Percentiles rank a stretch among this genome's conserved stretches.
Conservation (phyloP, 805 yeast species). For the Ogataea haglerorum region DNA sequence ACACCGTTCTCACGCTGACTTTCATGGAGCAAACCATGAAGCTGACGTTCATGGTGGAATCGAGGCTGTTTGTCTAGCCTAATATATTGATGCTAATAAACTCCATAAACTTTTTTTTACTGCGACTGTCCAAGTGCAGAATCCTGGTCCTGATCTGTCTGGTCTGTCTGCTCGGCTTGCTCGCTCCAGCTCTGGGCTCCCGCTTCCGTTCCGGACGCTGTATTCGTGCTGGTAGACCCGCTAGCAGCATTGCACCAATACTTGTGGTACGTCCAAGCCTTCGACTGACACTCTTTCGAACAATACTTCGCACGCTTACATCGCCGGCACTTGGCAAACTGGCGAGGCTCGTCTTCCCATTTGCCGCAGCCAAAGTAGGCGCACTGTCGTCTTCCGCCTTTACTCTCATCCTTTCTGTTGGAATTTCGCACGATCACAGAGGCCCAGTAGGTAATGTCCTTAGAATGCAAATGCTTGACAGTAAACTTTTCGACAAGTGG, state of each 20-base stretch:
- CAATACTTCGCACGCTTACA: constrained; percentile 96
- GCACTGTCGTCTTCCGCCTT: constrained; percentile 92
- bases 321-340: constrained; percentile 91
- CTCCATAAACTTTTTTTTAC: not conserved
- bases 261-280: constrained; percentile 90
- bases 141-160: constrained; percentile 4
- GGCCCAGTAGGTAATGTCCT: constrained; percentile 92
- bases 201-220: constrained; percentile 9
- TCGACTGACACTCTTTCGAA: constrained; percentile 84
- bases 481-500: constrained; percentile 93
- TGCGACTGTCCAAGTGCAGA: not conserved
- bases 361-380: constrained; percentile 89
- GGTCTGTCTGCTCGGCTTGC: constrained; percentile 2
- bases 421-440: constrained; percentile 97
- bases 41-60: constrained; percentile 43
- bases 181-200: constrained; percentile 2
- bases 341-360: constrained; percentile 89
- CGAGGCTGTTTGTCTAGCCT: constrained; percentile 20
- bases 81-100: not conserved
- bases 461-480: constrained; percentile 54
- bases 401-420: constrained; percentile 81
- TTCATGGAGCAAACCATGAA: constrained; percentile 96
- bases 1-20: constrained; percentile 82
- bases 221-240: constrained; percentile 11
- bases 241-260: constrained; percentile 74